Conservation (phyloP, 768 basidiomycete species). For the Lentinus tigrinus region DNA sequence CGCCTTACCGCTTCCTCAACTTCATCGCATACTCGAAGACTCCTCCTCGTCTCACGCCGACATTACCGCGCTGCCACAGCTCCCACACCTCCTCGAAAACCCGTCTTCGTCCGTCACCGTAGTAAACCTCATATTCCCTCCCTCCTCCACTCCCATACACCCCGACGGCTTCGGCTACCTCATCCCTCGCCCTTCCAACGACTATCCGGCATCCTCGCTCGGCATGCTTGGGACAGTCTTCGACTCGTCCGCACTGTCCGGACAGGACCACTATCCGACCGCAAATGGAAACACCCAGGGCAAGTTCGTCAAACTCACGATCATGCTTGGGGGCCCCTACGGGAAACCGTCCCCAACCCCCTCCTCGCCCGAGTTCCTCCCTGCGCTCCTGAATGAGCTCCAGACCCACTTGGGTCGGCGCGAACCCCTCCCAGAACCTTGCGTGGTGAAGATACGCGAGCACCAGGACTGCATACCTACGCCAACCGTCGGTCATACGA, state of each 20-base stretch:
- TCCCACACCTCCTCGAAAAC: constrained; percentile 72
- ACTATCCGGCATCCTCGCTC: constrained; percentile 39
- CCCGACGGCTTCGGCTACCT: constrained; percentile 94
- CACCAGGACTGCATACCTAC: constrained; percentile 80
- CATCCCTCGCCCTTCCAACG: constrained; percentile 70
- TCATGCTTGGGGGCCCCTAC: constrained; percentile 89
- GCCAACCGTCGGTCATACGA: constrained; percentile 66
- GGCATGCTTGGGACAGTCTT: constrained; percentile 86
- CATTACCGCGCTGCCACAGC: constrained; percentile 14
- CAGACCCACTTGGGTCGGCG: constrained; percentile 21
- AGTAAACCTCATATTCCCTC: constrained; percentile 81
- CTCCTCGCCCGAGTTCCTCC: constrained; percentile 37
- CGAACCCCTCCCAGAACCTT: constrained; percentile 47
- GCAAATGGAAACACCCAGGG: too few species aligned
- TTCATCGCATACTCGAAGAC: constrained; percentile 26
- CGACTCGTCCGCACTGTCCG: constrained; percentile 75
- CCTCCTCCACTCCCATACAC: constrained; percentile 49
- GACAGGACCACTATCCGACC: constrained; percentile 42
- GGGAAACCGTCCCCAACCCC: constrained; percentile 33
- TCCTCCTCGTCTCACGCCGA: neutral
- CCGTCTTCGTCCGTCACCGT: constrained; percentile 79
- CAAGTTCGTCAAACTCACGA: constrained; percentile 71
- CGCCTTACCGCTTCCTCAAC: constrained; percentile 62
- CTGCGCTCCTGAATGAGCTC: constrained; percentile 26
- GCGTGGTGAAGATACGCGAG: constrained; percentile 48